A percentile compares a stretch with the other conserved stretches of the same genome.
Conservation (phyloP, 257 asterid genomes). For the Cordia subcordata region DNA sequence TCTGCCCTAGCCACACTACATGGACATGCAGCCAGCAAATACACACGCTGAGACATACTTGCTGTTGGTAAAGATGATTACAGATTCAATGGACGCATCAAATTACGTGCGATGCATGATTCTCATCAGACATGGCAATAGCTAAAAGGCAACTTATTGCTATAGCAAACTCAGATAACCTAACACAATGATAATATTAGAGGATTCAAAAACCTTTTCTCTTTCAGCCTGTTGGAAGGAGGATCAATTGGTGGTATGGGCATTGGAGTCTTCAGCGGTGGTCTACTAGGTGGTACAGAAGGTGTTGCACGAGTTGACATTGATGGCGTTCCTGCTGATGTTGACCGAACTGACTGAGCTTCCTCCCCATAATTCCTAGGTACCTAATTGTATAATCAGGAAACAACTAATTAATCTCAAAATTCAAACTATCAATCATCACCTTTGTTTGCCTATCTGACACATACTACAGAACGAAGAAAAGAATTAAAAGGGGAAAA, state of each 20-base stretch:
- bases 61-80: too few species aligned
- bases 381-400: conserved; percentile 34
- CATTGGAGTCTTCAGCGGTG: conserved; percentile 44
- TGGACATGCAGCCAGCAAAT: too few species aligned
- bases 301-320: conserved; percentile 52
- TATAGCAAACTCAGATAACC: too few species aligned
- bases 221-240: conserved; percentile 59
- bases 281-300: conserved; percentile 51
- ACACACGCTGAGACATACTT: too few species aligned
- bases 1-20: neutral
- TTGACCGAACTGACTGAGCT: conserved; percentile 54
- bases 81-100: too few species aligned
- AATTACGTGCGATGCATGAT: too few species aligned
- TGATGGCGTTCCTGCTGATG: conserved; percentile 78
- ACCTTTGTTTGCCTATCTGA: neutral
- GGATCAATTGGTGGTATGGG: conserved; percentile 75
- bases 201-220: conserved; percentile 55
- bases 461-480: neutral
- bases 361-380: conserved; percentile 53
- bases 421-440: neutral
- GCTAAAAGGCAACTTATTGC: too few species aligned
- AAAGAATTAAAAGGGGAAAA: neutral
- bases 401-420: conserved; percentile 13
- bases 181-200: too few species aligned
- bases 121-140: too few species aligned